These are phyloP conservation scores for Suhomyces sp. DNA, from an alignment of 805 yeast species.

Conservation along the genomic window DNA sequence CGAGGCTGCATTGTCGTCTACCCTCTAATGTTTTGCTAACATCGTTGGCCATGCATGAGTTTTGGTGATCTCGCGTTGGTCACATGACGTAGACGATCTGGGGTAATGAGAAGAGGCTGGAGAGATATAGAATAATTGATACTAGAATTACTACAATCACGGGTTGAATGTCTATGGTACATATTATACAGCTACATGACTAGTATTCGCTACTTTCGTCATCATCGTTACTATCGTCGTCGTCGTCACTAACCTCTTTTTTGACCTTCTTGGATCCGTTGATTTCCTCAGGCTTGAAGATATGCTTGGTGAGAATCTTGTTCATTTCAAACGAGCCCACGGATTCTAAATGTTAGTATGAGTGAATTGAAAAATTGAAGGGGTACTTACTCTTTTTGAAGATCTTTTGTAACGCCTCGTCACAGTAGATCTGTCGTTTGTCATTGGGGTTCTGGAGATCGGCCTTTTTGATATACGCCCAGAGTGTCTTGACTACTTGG, in stretches of 20 bases:
- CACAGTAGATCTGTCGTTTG: constrained; percentile 62
- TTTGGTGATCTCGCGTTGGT: constrained; percentile 1
- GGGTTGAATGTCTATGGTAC: neutral
- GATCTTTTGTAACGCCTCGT: constrained; percentile 50
- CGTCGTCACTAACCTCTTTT: constrained; percentile 2
- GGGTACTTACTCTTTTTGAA: constrained; percentile 52
- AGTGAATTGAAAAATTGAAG: neutral
- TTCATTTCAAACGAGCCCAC: constrained; percentile 59
- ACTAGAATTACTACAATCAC: neutral
- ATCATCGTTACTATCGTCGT: constrained; percentile 7
- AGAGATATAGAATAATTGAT: neutral
- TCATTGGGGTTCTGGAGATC: constrained; percentile 66
- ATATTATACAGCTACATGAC: neutral
- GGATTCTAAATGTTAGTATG: constrained; percentile 19
- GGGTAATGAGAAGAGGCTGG: neutral
- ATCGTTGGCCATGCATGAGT: neutral
- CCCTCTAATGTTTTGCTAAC: neutral
- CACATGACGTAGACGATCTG: constrained; percentile 4
- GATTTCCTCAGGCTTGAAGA: constrained; percentile 37
- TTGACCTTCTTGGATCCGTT: constrained; percentile 5
- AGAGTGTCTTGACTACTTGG: constrained; percentile 63
- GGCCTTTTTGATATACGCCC: constrained; percentile 67
- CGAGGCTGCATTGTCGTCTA: constrained; percentile 1
- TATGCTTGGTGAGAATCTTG: constrained; percentile 51
- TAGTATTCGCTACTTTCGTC: constrained; percentile 8